These are phyloP conservation scores for Cyclaneusma minus DNA, from an alignment of 2,329 filamentous ascomycete genomes.

Conservation along the genomic window DNA sequence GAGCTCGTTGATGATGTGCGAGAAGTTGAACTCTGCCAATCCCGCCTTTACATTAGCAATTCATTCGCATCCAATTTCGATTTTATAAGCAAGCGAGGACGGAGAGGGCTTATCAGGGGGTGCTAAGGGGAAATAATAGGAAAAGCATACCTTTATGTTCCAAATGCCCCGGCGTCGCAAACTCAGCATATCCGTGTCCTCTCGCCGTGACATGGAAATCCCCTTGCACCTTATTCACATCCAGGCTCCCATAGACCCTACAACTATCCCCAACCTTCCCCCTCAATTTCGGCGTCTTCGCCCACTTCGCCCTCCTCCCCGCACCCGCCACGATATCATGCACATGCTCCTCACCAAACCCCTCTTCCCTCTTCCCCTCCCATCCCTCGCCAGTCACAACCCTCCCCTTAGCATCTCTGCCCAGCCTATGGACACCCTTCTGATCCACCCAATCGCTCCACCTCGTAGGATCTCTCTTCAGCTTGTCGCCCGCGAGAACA, in stretches of 20 bases:
- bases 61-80: background rate
- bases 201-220: conserved; percentile 96
- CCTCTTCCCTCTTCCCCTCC: conserved; percentile 46
- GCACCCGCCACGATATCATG: conserved; percentile 75
- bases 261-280: conserved; percentile 51
- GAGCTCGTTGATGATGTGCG: conserved; percentile 87
- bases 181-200: conserved; percentile 85
- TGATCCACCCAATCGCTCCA: conserved; percentile 72
- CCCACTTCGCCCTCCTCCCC: conserved; percentile 47
- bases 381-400: conserved; percentile 41
- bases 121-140: background rate
- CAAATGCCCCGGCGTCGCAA: conserved; percentile 50
- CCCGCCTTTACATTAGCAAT: too few species aligned
- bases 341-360: conserved; percentile 68
- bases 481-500: conserved; percentile 63
- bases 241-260: conserved; percentile 75
- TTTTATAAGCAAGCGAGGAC: too few species aligned
- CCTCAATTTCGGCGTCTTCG: conserved; percentile 59
- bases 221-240: conserved; percentile 92
- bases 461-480: conserved; percentile 61
- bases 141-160: conserved; percentile 56
- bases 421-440: conserved; percentile 47
- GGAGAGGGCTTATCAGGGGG: too few species aligned
- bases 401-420: conserved; percentile 36
- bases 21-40: conserved; percentile 97